Conservation (phyloP, 495 filamentous ascomycete genomes). For the Pseudevernia furfuracea region DNA sequence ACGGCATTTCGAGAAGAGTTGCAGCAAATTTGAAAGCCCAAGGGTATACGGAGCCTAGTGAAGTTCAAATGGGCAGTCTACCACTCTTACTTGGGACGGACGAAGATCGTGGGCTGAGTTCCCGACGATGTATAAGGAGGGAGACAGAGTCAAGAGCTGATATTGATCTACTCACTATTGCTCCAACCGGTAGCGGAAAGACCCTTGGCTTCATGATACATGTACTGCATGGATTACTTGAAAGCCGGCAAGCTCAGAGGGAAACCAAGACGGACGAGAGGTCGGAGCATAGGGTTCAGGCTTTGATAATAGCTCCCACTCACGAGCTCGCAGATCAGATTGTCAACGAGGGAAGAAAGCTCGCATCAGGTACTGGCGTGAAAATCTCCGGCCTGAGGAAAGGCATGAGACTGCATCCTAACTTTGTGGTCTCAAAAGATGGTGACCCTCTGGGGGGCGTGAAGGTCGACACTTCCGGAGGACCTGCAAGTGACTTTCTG, state of each 20-base stretch:
- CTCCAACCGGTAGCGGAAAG: constrained; percentile 97
- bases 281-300: constrained; percentile 50
- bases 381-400: constrained; percentile 78
- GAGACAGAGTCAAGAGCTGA: constrained; percentile 20
- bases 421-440: constrained; percentile 30
- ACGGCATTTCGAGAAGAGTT: constrained; percentile 61
- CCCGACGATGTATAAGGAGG: not conserved
- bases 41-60: constrained; percentile 79
- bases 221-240: constrained; percentile 64
- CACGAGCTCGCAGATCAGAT: constrained; percentile 89
- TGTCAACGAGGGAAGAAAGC: constrained; percentile 80
- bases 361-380: constrained; percentile 68
- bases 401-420: constrained; percentile 56
- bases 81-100: constrained; percentile 59
- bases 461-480: constrained; percentile 33
- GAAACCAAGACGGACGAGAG: constrained; percentile 28
- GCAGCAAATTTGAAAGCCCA: constrained; percentile 73
- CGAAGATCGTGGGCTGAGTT: constrained; percentile 19
- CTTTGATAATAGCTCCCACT: constrained; percentile 80
- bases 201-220: constrained; percentile 88
- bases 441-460: constrained; percentile 36
- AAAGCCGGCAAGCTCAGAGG: constrained; percentile 39
- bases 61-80: constrained; percentile 82
- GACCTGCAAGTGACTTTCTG: constrained; percentile 29
- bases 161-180: constrained; percentile 71